phyloP scores from a whole-genome alignment of 768 basidiomycete species.

The Coprinopsis strossmayeri region DNA sequence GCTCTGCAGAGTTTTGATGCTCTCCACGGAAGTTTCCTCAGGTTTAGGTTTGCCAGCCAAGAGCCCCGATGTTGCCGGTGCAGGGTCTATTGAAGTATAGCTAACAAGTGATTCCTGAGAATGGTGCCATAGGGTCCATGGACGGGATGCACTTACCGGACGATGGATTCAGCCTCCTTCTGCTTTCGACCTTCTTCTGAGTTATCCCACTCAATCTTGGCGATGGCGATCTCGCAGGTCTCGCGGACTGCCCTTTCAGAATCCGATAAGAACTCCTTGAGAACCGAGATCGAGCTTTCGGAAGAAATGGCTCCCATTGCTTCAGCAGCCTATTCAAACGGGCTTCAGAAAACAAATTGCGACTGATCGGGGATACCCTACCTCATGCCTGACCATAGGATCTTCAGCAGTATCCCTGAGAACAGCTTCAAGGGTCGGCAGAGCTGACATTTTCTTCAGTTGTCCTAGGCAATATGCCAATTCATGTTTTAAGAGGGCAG shows the following conservation, averaged over 20 bases:
- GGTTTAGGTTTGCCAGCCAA: conserved; percentile 47
- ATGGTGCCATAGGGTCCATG: neutral
- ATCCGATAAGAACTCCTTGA: conserved; percentile 69
- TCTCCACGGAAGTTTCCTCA: conserved; percentile 39
- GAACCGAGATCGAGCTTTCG: conserved; percentile 53
- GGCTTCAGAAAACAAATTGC: no score
- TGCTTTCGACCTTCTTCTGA: conserved; percentile 64
- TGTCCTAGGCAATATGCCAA: conserved; percentile 97
- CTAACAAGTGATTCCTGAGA: conserved; percentile 27
- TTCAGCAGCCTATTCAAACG: conserved; percentile 75
- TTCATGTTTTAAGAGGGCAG: conserved; percentile 92
- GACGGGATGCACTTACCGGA: conserved; percentile 29
- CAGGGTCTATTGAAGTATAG: conserved; percentile 86
- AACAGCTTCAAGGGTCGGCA: conserved; percentile 74
- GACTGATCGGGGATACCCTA: conserved; percentile 22
- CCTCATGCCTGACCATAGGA: conserved; percentile 98
- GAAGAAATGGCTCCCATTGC: conserved; percentile 93
- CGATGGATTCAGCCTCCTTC: conserved; percentile 19
- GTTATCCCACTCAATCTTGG: conserved; percentile 90
- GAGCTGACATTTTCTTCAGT: conserved; percentile 64
- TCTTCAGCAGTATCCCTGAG: conserved; percentile 67
- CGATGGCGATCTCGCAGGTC: conserved; percentile 96
- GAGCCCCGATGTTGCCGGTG: conserved; percentile 68
- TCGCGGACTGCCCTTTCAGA: conserved; percentile 74
- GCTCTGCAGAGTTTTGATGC: conserved; percentile 47